Evolutionary conservation across 2,329 filamentous ascomycete species (phyloP).

Genomic region (Cordyceps cicadae): DNA sequence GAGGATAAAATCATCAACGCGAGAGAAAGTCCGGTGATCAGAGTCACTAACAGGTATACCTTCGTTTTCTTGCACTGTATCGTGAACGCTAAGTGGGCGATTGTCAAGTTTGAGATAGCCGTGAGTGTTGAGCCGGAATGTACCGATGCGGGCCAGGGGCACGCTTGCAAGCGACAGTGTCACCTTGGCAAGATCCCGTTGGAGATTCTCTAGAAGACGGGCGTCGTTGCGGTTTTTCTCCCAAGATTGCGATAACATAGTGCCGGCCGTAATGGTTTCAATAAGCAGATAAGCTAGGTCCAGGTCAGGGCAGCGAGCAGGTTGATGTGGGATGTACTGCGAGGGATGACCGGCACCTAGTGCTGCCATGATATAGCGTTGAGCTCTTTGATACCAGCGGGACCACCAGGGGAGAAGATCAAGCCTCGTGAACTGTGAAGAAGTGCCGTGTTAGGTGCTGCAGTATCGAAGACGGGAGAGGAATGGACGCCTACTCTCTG

Average conservation of each 20-base stretch:
- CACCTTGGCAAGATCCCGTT: conserved; percentile 21
- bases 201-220: conserved; percentile 19
- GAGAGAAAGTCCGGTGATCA: conserved; percentile 11
- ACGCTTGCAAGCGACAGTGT: conserved; percentile 24
- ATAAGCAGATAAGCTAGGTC: conserved; percentile 18
- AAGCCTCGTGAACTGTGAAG: background rate
- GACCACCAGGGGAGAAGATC: conserved; percentile 8
- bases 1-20: conserved; percentile 14
- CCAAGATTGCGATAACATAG: conserved; percentile 18
- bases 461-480: background rate
- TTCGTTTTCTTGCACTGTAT: conserved; percentile 14
- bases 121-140: conserved; percentile 20
- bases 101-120: conserved; percentile 25
- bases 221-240: conserved; percentile 14
- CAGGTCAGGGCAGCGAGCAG: background rate
- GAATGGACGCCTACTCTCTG: conserved; percentile 7
- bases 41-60: background rate
- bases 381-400: conserved; percentile 6
- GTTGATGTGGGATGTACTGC: too few relatives aligned
- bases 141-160: conserved; percentile 21
- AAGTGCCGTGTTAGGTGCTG: background rate
- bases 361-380: too few relatives aligned
- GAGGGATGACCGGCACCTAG: too few relatives aligned
- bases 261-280: conserved; percentile 15
- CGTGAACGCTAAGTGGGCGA: conserved; percentile 13